Base-by-base conservation (phyloP, 495 filamentous ascomycete species). In the Penicillium verhagenii region DNA sequence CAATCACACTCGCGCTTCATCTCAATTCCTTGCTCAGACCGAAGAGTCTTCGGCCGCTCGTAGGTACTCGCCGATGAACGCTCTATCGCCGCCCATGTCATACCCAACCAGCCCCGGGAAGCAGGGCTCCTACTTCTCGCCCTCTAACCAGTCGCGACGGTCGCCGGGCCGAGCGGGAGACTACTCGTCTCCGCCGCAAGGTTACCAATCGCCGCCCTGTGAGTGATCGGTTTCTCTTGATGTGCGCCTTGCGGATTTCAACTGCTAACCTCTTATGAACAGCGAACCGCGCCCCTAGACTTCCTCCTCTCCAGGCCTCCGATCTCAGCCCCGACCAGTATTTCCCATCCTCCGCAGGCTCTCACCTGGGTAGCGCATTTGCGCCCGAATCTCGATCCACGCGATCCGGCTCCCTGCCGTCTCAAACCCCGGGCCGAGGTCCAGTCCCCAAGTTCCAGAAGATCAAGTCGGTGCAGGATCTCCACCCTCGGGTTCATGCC, bases 21-120 rank as follows among this genome's bases (percentile, higher is more conserved):
- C 82, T 47, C 84, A 86, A 61, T 86, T 82, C 54, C 77, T 91
- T 18, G 72, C 82, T 19, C 83, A 85, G 53, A 50, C 65, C 52
- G 90, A 93, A 57, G 88, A 89, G 53, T 90, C 89, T 21, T 79
- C 88, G 31, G 89, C 92, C 40, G 90, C 92, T 44, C 89, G 93
- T 65, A 83, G 93, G 64, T 97, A 98, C 71, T 96, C 92, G 11
- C 94, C 93, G 47, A 96, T 96, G 91, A 92, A 95, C 63, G 83
- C 85, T 6, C 73, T 93, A 28, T 82, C 84, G 42, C 82, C 86
- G 29, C 74, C 83, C 14, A 73, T 81, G 52, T 77, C 85, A 49
- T 84, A 81, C 63, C 72, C 77, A 54, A 58, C 75, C 24, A 82
- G 78, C 60, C 81, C 84, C 37, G 83, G 82, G 38, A 85, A 85